These are phyloP conservation scores for Amanita muscaria DNA, from an alignment of 768 basidiomycete genomes.

Conservation along the genomic window DNA sequence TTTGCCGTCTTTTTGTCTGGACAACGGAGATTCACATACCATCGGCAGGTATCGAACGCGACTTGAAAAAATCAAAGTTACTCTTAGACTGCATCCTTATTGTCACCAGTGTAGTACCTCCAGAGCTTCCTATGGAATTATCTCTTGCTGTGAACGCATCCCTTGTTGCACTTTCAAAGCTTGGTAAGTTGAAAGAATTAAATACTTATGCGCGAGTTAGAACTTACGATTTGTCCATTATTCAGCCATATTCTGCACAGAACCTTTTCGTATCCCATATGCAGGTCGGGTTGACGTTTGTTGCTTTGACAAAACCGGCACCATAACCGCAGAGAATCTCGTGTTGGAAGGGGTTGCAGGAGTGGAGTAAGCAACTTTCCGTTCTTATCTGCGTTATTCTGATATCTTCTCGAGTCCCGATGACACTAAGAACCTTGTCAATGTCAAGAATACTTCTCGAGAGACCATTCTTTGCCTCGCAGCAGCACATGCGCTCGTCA, in stretches of 20 bases:
- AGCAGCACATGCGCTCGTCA: conserved; percentile 89
- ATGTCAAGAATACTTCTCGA: conserved; percentile 66
- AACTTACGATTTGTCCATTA: conserved; percentile 1
- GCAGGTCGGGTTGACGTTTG: conserved; percentile 97
- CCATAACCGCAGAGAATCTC: conserved; percentile 92
- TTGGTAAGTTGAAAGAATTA: conserved; percentile 43
- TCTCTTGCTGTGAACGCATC: conserved; percentile 94
- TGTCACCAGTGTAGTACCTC: conserved; percentile 95
- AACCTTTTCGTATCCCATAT: conserved; percentile 94
- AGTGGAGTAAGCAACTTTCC: conserved; percentile 57
- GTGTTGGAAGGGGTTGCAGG: conserved; percentile 93
- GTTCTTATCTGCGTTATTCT: conserved; percentile 10
- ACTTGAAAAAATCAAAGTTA: conserved; percentile 90
- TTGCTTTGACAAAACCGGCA: conserved; percentile 99
- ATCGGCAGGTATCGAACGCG: conserved; percentile 72
- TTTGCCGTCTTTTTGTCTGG: background rate
- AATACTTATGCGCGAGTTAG: background rate
- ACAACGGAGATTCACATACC: background rate
- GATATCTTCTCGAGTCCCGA: conserved; percentile 33
- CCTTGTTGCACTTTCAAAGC: conserved; percentile 88
- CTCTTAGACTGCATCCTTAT: conserved; percentile 93
- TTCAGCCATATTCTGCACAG: conserved; percentile 95
- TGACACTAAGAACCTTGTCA: conserved; percentile 59
- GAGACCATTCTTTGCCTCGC: conserved; percentile 87
- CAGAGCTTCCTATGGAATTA: conserved; percentile 96